Evolutionary conservation across 495 filamentous ascomycete species (phyloP), one percentile per base, ranked within the genome.

Genomic region (Barbatosphaeria neglecta): DNA sequence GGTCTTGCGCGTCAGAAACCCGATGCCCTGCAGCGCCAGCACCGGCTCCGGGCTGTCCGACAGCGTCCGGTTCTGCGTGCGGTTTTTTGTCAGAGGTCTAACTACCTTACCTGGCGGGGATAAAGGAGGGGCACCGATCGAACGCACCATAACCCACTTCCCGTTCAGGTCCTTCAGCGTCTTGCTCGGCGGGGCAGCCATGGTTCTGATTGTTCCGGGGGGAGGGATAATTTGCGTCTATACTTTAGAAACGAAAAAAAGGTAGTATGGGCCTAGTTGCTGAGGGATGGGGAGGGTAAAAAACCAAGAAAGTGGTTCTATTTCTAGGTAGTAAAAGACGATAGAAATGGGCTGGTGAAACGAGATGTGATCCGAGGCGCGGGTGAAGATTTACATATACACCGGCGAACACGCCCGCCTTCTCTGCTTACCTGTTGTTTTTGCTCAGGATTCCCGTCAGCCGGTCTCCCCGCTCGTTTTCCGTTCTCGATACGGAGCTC

Each of bases 1-100:
- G 40, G 76, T 75, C 69, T 84, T 87, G 65, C 92, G 90, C 28
- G 78, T 74, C 45, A 87, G 52, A 85, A 84, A 98, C 72, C 80
- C 63, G 44, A 98, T 68, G 65, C 83, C 83, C 79, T 96, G 92
- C 68, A 92, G 70, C 28, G 73, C 57, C 38, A 95, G 82, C 48
- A 86, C 72, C 7, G 83, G 69, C 51, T 92, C 86, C 33, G 78
- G 68, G 56, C 75, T 67, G 61, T 81, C 76, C 54, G 86, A 90
- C 57, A 87, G 76, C 54, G 74, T 69, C 62, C 90, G 84, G 73
- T 93, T 89, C 87, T 92, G 58, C 52, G 48, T 7, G 24, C 22
- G 47, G 4, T 44, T 52, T 28, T 38, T 41, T 42, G 45, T 43
- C 35, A 25, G 37, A n/a, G n/a, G n/a, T n/a, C n/a, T n/a, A n/a